Base-by-base conservation (phyloP, 768 basidiomycete species). In the Nidularia sp. region DNA sequence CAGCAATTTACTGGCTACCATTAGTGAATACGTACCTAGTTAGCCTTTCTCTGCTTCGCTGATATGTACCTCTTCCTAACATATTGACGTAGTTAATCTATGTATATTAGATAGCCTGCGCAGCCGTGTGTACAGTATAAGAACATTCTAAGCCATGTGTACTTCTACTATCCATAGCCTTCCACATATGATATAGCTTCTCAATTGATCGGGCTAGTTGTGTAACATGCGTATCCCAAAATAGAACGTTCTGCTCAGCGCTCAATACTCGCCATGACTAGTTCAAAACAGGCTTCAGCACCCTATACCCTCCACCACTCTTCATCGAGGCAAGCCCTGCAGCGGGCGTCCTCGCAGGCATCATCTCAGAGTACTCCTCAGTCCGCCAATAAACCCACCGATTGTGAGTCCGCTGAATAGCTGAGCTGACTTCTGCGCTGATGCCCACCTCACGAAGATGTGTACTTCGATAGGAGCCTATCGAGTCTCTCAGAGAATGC, bases 391-490 rank as follows among this genome's bases (percentile, higher is more conserved):
- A 67, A 69, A 52, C 62, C 66, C 34, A 54, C 66, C 12, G 71
- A 74, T 47, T 72, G 73, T 73, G 55, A 57, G 69, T 59, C 18
- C 43, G 43, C 45, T 39, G 31, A 4, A 31, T 32, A 15, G 35
- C 47, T 49, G 29, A 25, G 33, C 10, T 7, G 7, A 8, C 13
- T 50, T 25, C 15, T 2, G n/a, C 2, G 15, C 33, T 50, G 9
- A 7, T n/a, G 18, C 6, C 33, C 8, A 8, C 47, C 8, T 59
- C 71, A 72, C 9, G 62, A 71, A 69, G 93, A 95, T 74, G 93
- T 97, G 47, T 92, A 90, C 71, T 99, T 99, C 67, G 87, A 95
- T 60, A 81, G 96, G 55, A 86, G 80, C 43, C 80, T 86, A 2
- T 66, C 74, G 47, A 81, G 81, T 35, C 92, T 96, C 68, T 88